Conservation (phyloP, 331 rosid species). For the Malus hybrid region DNA sequence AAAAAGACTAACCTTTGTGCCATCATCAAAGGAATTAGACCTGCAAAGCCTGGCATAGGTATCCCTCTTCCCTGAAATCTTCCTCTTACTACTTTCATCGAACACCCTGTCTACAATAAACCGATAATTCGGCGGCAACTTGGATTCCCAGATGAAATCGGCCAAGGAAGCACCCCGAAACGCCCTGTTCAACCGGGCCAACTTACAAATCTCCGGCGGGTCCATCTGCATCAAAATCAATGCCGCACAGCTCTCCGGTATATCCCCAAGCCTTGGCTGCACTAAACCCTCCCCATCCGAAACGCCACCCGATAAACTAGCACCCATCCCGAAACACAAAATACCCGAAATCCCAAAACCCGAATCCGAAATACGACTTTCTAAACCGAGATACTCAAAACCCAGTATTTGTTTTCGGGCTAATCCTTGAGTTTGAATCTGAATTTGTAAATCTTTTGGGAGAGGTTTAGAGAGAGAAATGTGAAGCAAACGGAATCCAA, state of each 20-base stretch:
- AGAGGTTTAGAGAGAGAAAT: constrained; percentile 33
- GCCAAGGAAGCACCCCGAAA: constrained; percentile 33
- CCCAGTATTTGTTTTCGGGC: constrained; percentile 11
- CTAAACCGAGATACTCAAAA: not conserved
- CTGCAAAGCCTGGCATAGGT: constrained; percentile 26
- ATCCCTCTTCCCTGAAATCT: constrained; percentile 25
- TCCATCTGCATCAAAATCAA: constrained; percentile 23
- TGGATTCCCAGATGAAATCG: constrained; percentile 39
- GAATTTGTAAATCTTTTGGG: constrained; percentile 49
- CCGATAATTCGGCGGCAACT: constrained; percentile 27
- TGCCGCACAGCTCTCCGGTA: constrained; percentile 43
- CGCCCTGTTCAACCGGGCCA: constrained; percentile 27
- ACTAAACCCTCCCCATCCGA: constrained; percentile 30
- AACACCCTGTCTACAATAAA: constrained; percentile 25
- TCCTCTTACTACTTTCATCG: not conserved
- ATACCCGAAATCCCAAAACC: not conserved
- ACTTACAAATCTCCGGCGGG: constrained; percentile 32
- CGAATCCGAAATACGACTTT: not conserved
- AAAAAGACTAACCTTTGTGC: constrained; percentile 20
- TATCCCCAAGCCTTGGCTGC: constrained; percentile 54
- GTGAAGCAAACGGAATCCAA: constrained; percentile 10
- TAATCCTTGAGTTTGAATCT: constrained; percentile 45
- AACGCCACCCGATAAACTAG: constrained; percentile 40
- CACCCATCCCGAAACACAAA: constrained; percentile 41
- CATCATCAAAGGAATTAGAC: constrained; percentile 22